Evolutionary conservation across 768 basidiomycete species (phyloP).

Genomic region (Leccinum boreale): DNA sequence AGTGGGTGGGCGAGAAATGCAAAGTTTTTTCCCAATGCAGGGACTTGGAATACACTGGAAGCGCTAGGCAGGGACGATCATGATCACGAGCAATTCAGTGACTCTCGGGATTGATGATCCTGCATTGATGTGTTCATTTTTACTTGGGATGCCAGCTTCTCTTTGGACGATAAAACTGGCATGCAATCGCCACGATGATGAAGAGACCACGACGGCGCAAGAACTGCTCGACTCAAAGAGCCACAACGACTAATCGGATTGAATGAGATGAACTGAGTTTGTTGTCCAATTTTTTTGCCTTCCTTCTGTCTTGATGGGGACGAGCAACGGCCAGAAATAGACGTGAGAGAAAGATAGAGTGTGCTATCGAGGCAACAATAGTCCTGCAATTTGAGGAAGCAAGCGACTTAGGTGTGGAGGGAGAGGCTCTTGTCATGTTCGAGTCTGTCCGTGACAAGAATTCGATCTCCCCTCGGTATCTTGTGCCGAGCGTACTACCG

Average conservation of each 20-base stretch:
- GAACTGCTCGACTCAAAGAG: conserved; percentile 3
- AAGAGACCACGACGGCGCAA: conserved; percentile 22
- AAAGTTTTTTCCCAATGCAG: not conserved
- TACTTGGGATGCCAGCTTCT: not conserved
- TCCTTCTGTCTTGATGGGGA: no score
- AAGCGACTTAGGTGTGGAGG: conserved; percentile 8
- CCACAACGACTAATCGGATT: not conserved
- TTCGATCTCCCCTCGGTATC: not conserved
- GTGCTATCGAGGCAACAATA: conserved; percentile 8
- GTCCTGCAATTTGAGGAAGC: conserved; percentile 21
- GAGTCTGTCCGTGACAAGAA: not conserved
- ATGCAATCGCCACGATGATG: conserved; percentile 16
- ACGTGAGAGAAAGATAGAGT: not conserved
- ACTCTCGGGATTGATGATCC: conserved; percentile 6
- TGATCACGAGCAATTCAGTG: not conserved
- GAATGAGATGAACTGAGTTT: not conserved
- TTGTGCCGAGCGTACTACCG: no score
- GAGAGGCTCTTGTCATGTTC: no score
- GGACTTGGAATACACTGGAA: not conserved
- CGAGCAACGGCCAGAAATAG: conserved; percentile 9
- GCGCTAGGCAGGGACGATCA: not conserved
- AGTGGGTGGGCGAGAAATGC: not conserved
- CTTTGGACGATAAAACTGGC: conserved; percentile 9
- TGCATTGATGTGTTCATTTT: conserved; percentile 11
- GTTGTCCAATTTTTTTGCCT: not conserved